A percentile compares a stretch with the other conserved stretches of the same genome.
Evolutionary conservation across 1,139 yeast species (phyloP).

Genomic region (Kodamaea arcana): DNA sequence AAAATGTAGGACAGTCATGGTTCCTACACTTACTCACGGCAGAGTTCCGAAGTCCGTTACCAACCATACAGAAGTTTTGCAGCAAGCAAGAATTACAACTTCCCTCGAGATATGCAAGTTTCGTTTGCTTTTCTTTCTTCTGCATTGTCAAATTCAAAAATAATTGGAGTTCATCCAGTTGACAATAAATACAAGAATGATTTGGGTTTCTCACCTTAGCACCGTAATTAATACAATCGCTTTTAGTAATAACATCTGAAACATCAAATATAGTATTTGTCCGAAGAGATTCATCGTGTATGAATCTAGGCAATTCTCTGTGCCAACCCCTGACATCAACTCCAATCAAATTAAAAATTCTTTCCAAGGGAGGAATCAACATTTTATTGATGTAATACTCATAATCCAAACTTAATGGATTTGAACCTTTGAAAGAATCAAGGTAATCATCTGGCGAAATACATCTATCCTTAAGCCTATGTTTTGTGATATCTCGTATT

Average conservation of each 20-base stretch:
- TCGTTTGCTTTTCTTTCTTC: constrained; percentile 12
- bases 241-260: constrained; percentile 14
- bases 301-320: constrained; percentile 55
- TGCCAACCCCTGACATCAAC: constrained; percentile 79
- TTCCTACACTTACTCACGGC: constrained; percentile 24
- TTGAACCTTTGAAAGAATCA: constrained; percentile 26
- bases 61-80: constrained; percentile 14
- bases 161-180: constrained; percentile 16
- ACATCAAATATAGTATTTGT: constrained; percentile 11
- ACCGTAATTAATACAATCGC: constrained; percentile 27
- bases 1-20: constrained; percentile 27
- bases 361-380: constrained; percentile 81
- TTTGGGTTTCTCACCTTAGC: constrained; percentile 6
- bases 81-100: constrained; percentile 27
- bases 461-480: constrained; percentile 72
- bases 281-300: constrained; percentile 8
- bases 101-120: constrained; percentile 12
- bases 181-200: constrained; percentile 22
- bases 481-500: constrained; percentile 59
- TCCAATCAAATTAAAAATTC: constrained; percentile 79
- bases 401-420: constrained; percentile 56
- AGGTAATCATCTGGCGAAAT: constrained; percentile 73
- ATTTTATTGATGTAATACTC: constrained; percentile 83
- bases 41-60: constrained; percentile 8
- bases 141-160: constrained; percentile 17